Percentiles rank a stretch among this genome's conserved stretches.
Conservation (phyloP, 2,329 filamentous ascomycete genomes). For the Elsinoe australis region DNA sequence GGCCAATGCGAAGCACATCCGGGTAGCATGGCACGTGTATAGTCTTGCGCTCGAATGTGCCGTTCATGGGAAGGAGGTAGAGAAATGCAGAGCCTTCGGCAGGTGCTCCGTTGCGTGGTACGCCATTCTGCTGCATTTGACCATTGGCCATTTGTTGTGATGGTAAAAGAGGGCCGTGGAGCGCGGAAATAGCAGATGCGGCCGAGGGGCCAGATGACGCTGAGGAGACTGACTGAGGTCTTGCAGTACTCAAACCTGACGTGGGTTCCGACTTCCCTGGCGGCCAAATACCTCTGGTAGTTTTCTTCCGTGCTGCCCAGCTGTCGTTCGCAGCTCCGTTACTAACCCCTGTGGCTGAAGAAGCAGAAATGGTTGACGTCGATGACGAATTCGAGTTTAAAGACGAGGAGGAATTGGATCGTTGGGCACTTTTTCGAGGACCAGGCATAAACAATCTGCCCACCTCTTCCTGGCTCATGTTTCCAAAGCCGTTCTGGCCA, state of each 20-base stretch:
- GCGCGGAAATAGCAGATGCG: constrained; percentile 54
- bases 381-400: constrained; percentile 57
- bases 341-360: constrained; percentile 26
- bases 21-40: constrained; percentile 88
- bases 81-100: constrained; percentile 66
- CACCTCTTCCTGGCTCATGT: constrained; percentile 76
- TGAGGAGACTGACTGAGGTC: constrained; percentile 54
- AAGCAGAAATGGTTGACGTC: constrained; percentile 54
- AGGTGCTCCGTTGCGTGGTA: constrained; percentile 23
- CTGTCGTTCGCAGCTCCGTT: constrained; percentile 1
- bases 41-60: constrained; percentile 94
- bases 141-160: constrained; percentile 63
- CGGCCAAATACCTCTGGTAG: constrained; percentile 54
- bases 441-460: constrained; percentile 60
- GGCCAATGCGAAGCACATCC: constrained; percentile 89
- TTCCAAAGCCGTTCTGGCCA: constrained; percentile 54
- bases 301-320: constrained; percentile 45
- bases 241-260: constrained; percentile 53
- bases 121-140: constrained; percentile 51
- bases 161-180: constrained; percentile 56
- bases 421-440: constrained; percentile 78
- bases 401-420: constrained; percentile 86
- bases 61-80: constrained; percentile 82
- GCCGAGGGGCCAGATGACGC: constrained; percentile 52
- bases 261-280: constrained; percentile 58